A percentile compares a stretch with the other conserved stretches of the same genome.
Evolutionary conservation across 805 yeast genomes (phyloP).

Genomic region (Sungouiella thailandica): DNA sequence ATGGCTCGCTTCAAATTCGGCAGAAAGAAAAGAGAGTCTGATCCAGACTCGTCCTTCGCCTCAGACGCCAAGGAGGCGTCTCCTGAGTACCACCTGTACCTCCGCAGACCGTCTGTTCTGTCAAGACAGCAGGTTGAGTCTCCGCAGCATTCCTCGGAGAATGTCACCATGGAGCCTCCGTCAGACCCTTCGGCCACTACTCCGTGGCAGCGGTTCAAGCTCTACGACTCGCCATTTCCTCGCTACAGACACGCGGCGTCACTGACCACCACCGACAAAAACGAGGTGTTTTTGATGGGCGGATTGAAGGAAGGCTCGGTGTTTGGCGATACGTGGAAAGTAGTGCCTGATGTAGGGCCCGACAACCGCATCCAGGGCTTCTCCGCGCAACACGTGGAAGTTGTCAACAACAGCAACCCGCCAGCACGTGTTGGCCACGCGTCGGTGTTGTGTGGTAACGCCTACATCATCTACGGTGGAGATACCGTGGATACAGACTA

Average conservation of each 20-base stretch:
- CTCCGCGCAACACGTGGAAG: constrained; percentile 29
- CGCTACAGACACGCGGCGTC: constrained; percentile 88
- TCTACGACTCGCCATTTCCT: constrained; percentile 82
- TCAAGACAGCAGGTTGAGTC: constrained; percentile 9
- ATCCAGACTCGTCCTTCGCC: constrained; percentile 17
- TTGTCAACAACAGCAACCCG: constrained; percentile 72
- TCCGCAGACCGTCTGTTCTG: constrained; percentile 12
- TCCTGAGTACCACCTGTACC: constrained; percentile 9
- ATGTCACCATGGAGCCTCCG: neutral
- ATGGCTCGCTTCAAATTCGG: constrained; percentile 62
- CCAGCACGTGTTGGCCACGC: constrained; percentile 98
- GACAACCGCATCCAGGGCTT: constrained; percentile 20
- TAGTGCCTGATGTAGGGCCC: constrained; percentile 44
- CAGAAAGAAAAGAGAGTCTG: constrained; percentile 36
- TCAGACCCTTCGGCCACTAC: constrained; percentile 17
- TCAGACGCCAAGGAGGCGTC: constrained; percentile 3
- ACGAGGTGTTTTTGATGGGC: constrained; percentile 86
- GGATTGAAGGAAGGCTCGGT: constrained; percentile 91
- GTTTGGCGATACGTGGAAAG: constrained; percentile 92
- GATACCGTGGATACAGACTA: constrained; percentile 82
- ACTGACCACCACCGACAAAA: constrained; percentile 62
- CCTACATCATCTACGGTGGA: constrained; percentile 93
- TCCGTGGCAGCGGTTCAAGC: constrained; percentile 66
- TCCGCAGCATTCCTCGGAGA: constrained; percentile 5
- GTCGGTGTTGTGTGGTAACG: constrained; percentile 86